These are phyloP conservation scores for Yarrowia deformans DNA, from an alignment of 805 yeast species.

Conservation along the genomic window DNA sequence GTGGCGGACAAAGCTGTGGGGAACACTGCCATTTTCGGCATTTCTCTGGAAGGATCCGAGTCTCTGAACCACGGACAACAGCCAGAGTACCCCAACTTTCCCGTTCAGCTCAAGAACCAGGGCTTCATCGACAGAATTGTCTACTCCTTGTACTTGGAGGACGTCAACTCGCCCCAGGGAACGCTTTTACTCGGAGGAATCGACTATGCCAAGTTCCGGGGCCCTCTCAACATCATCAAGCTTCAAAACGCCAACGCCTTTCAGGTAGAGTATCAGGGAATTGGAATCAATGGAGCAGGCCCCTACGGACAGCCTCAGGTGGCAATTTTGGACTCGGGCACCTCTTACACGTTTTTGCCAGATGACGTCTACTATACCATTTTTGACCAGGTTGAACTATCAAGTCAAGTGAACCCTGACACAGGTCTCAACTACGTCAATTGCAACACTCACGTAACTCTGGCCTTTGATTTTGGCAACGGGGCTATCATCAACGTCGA, in stretches of 20 bases:
- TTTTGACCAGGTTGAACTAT: background rate
- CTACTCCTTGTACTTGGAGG: constrained; percentile 55
- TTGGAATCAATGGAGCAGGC: constrained; percentile 39
- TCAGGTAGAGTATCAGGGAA: constrained; percentile 9
- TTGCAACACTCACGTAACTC: constrained; percentile 17
- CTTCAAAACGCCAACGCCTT: constrained; percentile 38
- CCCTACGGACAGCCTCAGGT: constrained; percentile 12
- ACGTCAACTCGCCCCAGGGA: constrained; percentile 48
- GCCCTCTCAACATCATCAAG: constrained; percentile 42
- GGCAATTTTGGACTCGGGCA: constrained; percentile 62
- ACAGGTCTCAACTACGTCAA: constrained; percentile 40
- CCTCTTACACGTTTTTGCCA: constrained; percentile 61
- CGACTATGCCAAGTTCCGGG: constrained; percentile 54
- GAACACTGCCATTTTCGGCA: constrained; percentile 51
- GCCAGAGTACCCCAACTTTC: constrained; percentile 44
- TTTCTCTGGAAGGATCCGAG: constrained; percentile 50
- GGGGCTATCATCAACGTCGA: constrained; percentile 9
- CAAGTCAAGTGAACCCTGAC: background rate
- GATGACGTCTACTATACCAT: background rate
- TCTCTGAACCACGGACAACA: constrained; percentile 40
- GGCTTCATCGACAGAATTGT: constrained; percentile 53
- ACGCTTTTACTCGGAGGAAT: constrained; percentile 54
- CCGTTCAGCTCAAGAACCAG: constrained; percentile 47
- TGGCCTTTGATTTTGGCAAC: constrained; percentile 42
- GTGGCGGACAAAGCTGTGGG: constrained; percentile 65